Base-by-base conservation (phyloP, 1,139 yeast species). In the Pichia sp. region DNA sequence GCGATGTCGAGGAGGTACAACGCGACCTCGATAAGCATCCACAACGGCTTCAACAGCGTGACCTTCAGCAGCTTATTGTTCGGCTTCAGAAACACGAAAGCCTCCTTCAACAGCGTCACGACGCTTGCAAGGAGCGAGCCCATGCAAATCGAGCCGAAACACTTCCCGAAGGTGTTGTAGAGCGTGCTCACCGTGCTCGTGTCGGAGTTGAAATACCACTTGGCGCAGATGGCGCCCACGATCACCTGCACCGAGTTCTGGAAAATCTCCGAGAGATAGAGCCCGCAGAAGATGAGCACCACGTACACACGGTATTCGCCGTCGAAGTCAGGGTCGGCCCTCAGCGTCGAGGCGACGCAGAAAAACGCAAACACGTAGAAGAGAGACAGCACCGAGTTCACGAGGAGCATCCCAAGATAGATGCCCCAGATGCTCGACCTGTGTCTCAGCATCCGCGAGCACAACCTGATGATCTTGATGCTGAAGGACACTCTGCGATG, bases 141-240 rank as follows among this genome's bases (percentile, higher is more conserved):
- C 64, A 88, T 85, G 64, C 95, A 85, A 51, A 91, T 83, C 2
- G 96, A 87, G 0, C 98, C 97, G 65, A 90, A 86, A 34, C 95
- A 86, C 65, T 85, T 87, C 1, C 95, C 83, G 71, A 88, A 70
- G 0, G 96, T 87, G 60, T 96, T 77, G 63, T 79, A 81, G 60
- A 90, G 79, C 2, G 96, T 85, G 3, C 91, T 89, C 51, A 81
- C 68, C 0, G 95, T 93, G 5, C 95, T 93, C 70, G 79, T 79
- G 61, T 70, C 78, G 30, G 96, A 96, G 70, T 82, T 76, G 7
- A 95, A 90, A 69, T 87, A 90, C 96, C 96, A 90, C n/a, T 93
- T 81, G 8, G 96, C 96, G 65, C 79, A 90, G 26, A 89, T 80
- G 34, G 96, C 96, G 19, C 95, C 77, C 50, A 88, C 82, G 0